Evolutionary conservation across 1,284 basidiomycete species (phyloP), one percentile per base, ranked within the genome.

Genomic region (Cutaneotrichosporon cyanovorans): DNA sequence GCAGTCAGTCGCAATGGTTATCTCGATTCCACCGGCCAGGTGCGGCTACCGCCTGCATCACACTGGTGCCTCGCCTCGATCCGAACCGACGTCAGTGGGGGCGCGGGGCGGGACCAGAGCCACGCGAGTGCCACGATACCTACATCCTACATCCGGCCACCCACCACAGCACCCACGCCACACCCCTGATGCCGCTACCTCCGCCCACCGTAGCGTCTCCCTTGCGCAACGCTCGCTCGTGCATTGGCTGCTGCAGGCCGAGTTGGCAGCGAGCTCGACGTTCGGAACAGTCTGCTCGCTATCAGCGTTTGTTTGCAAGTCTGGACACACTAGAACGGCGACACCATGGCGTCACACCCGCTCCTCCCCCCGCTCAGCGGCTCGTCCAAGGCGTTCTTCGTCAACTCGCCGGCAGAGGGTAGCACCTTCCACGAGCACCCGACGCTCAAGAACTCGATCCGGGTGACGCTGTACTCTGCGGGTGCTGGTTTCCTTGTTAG

Each of bases 401-500:
- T 62, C 46, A 59, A 55, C 23, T 66, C 69, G 20, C 52, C 62
- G 11, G 34, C 52, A 38, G 69, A 68, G 53, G 49, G 50, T 31
- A 46, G 53, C 49, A 36, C 57, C 14, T 72, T 63, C 58, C 65
- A 67, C 51, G 60, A 62, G 21, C 61, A 69, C 40, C 46, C 57
- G 22, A 57, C 63, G 8, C 48, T 70, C 46, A 46, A 48, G 22
- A 48, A 59, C 59, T 81, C 84, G 22, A 75, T 81, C 9, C 74
- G 73, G 15, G 75, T 81, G 34, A 85, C 80, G 33, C 71, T 84
- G 15, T 82, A 87, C 66, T 78, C 79, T 46, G 85, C 80, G 34
- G 79, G 77, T 48, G 80, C 87, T 46, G 88, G 88, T 37, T 75
- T 82, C 50, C 77, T 89, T 65, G 79, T 87, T 69, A 85, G 84